Evolutionary conservation across 306 rosid species (phyloP).

Genomic region (Prinsepia uniflora): DNA sequence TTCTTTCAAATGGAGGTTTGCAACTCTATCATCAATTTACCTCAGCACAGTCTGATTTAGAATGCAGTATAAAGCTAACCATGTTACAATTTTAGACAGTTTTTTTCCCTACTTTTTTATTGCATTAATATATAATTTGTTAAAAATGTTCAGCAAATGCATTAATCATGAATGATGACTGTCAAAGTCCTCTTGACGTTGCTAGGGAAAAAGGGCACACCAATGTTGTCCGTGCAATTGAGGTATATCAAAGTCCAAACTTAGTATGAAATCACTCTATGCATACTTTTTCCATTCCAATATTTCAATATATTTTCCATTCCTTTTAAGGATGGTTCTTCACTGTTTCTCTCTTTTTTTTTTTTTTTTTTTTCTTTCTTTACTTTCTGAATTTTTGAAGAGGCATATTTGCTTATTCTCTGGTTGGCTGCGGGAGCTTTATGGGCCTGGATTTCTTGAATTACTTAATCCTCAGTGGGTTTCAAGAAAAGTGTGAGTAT

Average conservation of each 20-base stretch:
- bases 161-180: slow-evolving; percentile 83
- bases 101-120: background rate
- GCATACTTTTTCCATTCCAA: background rate
- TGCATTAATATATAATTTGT: slow-evolving; percentile 17
- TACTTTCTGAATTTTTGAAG: slow-evolving; percentile 35
- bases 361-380: background rate
- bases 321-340: slow-evolving; percentile 7
- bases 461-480: slow-evolving; percentile 75
- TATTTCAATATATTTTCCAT: slow-evolving; percentile 7
- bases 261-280: background rate
- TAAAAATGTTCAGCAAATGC: slow-evolving; percentile 65
- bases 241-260: slow-evolving; percentile 42
- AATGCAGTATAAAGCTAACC: background rate
- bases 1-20: slow-evolving; percentile 77
- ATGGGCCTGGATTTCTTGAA: slow-evolving; percentile 90
- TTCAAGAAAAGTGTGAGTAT: slow-evolving; percentile 78
- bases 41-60: slow-evolving; percentile 8
- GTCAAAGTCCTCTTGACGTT: slow-evolving; percentile 83
- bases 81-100: background rate
- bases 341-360: background rate
- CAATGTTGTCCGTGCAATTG: slow-evolving; percentile 76
- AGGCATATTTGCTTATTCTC: slow-evolving; percentile 83
- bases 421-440: slow-evolving; percentile 89
- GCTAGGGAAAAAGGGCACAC: slow-evolving; percentile 79
- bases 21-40: background rate